phyloP scores from a whole-genome alignment of 306 rosid species.

The Vicia sativa region DNA sequence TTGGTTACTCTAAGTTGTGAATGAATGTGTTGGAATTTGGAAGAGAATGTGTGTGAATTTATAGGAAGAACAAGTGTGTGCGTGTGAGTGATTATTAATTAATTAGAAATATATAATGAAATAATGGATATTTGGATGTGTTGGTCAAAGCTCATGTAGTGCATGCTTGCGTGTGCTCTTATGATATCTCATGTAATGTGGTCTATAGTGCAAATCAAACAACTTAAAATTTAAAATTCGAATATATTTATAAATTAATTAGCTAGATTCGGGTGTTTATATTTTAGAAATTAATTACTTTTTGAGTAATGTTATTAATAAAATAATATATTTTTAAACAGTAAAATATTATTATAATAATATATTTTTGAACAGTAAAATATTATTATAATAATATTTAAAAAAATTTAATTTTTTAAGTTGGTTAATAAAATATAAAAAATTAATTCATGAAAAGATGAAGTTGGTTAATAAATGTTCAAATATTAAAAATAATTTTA shows the following conservation, averaged over 20 bases:
- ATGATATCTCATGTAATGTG: slow-evolving; percentile 24
- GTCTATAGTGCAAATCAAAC: background rate
- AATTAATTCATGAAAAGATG: too few relatives aligned
- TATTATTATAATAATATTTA: too few relatives aligned
- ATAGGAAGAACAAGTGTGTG: slow-evolving; percentile 1
- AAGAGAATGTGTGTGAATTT: slow-evolving; percentile 25
- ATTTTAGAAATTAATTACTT: background rate
- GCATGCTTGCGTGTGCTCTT: slow-evolving; percentile 48
- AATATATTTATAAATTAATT: background rate
- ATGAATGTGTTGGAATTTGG: slow-evolving; percentile 7
- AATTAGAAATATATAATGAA: background rate
- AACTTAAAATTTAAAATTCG: background rate
- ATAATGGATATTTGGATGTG: background rate
- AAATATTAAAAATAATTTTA: too few relatives aligned
- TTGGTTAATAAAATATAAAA: too few relatives aligned
- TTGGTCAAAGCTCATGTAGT: slow-evolving; percentile 49
- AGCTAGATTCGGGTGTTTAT: background rate
- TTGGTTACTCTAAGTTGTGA: slow-evolving; percentile 12
- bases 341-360: too few relatives aligned
- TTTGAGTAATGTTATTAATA: too few relatives aligned
- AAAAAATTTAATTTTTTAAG: too few relatives aligned
- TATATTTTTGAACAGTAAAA: too few relatives aligned
- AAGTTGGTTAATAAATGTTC: too few relatives aligned
- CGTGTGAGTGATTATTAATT: slow-evolving; percentile 1
- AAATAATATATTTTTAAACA: too few relatives aligned